Percentiles rank a stretch among this genome's conserved stretches.
These are phyloP conservation scores for Silene uniflora DNA, from an alignment of 148 eudicot genomes.

Conservation along the genomic window DNA sequence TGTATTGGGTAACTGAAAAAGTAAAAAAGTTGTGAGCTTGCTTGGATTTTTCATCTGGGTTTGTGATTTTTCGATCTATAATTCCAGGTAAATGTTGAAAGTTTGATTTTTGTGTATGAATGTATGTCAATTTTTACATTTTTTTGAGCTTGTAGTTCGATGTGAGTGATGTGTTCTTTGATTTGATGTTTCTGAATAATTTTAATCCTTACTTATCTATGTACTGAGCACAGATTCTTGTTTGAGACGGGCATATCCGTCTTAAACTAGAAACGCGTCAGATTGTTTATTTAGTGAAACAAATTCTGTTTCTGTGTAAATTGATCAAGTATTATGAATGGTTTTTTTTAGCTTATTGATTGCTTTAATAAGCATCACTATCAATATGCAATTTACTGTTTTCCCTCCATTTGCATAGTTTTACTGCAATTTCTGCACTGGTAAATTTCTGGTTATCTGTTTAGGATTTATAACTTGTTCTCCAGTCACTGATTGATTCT, in stretches of 20 bases:
- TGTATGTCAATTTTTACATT: background rate
- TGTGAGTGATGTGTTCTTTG: background rate
- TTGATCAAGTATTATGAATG: background rate
- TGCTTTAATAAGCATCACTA: background rate
- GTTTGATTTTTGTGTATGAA: slow-evolving; percentile 11
- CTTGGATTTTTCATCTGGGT: slow-evolving; percentile 27
- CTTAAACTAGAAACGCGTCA: no score
- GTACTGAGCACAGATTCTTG: background rate
- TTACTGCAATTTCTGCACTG: background rate
- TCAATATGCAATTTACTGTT: background rate
- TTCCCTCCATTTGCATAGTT: background rate
- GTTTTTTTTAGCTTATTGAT: background rate
- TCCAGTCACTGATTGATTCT: background rate
- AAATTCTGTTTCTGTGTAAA: slow-evolving; percentile 10
- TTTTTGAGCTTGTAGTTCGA: background rate
- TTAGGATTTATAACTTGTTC: background rate
- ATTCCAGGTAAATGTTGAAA: slow-evolving; percentile 20
- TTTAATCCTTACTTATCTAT: background rate
- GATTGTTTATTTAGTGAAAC: background rate
- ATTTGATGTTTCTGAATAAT: background rate
- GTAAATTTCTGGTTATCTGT: background rate
- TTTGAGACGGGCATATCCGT: no score
- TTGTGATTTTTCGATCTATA: slow-evolving; percentile 28
- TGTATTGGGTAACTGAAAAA: slow-evolving; percentile 3
- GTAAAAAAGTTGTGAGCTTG: slow-evolving; percentile 15